Conservation (phyloP, 108 stramenopile genomes). For the Parmales sp. region DNA sequence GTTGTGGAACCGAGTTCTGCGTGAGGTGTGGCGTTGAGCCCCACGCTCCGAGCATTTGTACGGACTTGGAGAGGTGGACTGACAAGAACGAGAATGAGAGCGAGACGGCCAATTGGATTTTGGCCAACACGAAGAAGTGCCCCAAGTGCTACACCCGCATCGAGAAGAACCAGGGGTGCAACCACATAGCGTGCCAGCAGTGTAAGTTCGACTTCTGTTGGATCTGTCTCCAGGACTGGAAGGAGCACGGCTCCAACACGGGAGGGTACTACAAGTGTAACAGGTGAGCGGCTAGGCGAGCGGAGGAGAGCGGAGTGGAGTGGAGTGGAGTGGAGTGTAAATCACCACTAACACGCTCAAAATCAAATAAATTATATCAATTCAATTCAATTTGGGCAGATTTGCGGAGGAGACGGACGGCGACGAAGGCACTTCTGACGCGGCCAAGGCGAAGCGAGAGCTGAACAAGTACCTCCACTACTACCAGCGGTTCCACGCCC, state of each 20-base stretch:
- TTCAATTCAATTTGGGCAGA: too few species aligned
- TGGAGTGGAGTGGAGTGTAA: neutral
- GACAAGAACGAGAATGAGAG: constrained; percentile 68
- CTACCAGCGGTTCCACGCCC: constrained; percentile 91
- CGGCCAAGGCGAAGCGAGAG: constrained; percentile 76
- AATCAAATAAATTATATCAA: too few species aligned
- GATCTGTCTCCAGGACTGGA: constrained; percentile 96
- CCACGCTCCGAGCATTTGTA: constrained; percentile 76
- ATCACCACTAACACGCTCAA: too few species aligned
- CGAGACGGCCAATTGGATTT: constrained; percentile 97
- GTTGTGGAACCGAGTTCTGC: constrained; percentile 8
- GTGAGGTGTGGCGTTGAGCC: constrained; percentile 47
- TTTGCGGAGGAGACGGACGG: too few species aligned
- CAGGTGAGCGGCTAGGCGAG: constrained; percentile 46
- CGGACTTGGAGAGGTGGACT: constrained; percentile 66
- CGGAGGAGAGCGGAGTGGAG: constrained; percentile 2
- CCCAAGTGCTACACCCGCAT: constrained; percentile 93
- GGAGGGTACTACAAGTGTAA: constrained; percentile 99
- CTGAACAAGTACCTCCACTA: constrained; percentile 98
- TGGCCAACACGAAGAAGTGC: constrained; percentile 95
- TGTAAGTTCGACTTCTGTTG: constrained; percentile 92
- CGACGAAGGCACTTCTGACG: too few species aligned
- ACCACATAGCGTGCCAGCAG: constrained; percentile 83
- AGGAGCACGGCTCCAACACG: constrained; percentile 86
- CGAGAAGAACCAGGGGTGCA: constrained; percentile 99